phyloP scores from a whole-genome alignment of 768 basidiomycete genomes.

The Serendipita vermifera region DNA sequence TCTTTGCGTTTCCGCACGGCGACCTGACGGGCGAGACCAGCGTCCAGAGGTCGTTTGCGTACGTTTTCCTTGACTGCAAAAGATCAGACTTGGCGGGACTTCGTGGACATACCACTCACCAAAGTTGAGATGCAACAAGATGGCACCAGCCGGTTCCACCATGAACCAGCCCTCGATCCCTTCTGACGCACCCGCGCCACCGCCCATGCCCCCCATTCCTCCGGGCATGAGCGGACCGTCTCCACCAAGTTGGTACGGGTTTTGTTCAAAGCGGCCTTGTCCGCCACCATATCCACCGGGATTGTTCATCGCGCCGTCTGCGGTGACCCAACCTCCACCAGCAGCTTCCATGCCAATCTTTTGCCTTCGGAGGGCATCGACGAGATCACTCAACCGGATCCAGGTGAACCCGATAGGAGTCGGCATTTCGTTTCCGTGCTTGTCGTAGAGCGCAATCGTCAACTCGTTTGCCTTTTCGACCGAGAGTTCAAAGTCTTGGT shows the following conservation, averaged over 20 bases:
- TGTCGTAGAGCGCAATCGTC: conserved; percentile 91
- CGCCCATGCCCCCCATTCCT: conserved; percentile 5
- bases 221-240: conserved; percentile 18
- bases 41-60: conserved; percentile 89
- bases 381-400: conserved; percentile 86
- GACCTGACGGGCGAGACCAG: conserved; percentile 91
- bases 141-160: conserved; percentile 92
- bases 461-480: conserved; percentile 99
- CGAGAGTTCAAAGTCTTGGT: conserved; percentile 90
- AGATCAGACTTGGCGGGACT: not conserved
- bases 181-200: conserved; percentile 30
- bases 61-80: conserved; percentile 89
- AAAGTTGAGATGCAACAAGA: conserved; percentile 80
- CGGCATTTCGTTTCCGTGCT: conserved; percentile 68
- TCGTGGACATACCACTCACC: conserved; percentile 50
- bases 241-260: conserved; percentile 33
- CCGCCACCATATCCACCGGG: conserved; percentile 38
- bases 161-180: conserved; percentile 96
- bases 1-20: conserved; percentile 97
- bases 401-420: conserved; percentile 90
- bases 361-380: conserved; percentile 84
- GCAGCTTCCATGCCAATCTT: conserved; percentile 77
- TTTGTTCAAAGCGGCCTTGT: conserved; percentile 28
- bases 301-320: conserved; percentile 60
- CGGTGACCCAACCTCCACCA: conserved; percentile 89